Base-by-base conservation (phyloP, 306 rosid genomes). In the Hylodesmum podocarpum region DNA sequence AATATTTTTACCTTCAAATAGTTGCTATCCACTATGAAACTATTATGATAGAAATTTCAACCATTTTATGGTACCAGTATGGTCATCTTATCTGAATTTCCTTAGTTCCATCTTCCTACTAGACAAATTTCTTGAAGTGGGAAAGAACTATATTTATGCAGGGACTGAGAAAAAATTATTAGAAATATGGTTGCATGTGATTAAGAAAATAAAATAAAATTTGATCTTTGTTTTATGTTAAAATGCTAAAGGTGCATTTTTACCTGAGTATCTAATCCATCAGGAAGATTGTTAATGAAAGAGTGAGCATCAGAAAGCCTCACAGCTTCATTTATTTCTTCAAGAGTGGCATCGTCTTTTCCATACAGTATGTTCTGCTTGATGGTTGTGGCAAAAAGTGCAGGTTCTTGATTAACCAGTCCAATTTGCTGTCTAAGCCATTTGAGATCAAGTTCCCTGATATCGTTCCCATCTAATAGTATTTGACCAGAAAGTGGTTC, bases 341-440 rank as follows among this genome's bases (percentile, higher is more conserved):
- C 97, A 39, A 75, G 70, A 1, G 96, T 83, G 70, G 97, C 98
- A 73, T 89, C 89, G 34, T 84, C 86, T 88, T 87, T 94, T 72
- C 98, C 97, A 54, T 91, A 94, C 16, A 91, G 82, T 37, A 91
- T 94, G 74, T 94, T 94, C 79, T 89, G 96, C 86, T 80, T 91
- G 36, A 94, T 89, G 83, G 83, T 94, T 9, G 98, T 89, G 66
- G 96, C 96, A 49, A 94, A 94, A 25, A 94, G 94, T 4, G 97
- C 97, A 57, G 98, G 97, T 81, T 94, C 98, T 81, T 94, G 98
- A 47, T 84, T 94, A 59, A 94, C 98, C 19, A 94, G 77, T 19
- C 97, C 98, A 68, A 89, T 88, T 81, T 89, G 96, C 16, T 84
- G 88, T 81, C 98, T 91, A 34, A 91, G 73, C 98, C 97, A 94